These are phyloP conservation scores for Chlamydomonas schloesseri DNA, from an alignment of 139 green algal genomes.

Conservation along the genomic window DNA sequence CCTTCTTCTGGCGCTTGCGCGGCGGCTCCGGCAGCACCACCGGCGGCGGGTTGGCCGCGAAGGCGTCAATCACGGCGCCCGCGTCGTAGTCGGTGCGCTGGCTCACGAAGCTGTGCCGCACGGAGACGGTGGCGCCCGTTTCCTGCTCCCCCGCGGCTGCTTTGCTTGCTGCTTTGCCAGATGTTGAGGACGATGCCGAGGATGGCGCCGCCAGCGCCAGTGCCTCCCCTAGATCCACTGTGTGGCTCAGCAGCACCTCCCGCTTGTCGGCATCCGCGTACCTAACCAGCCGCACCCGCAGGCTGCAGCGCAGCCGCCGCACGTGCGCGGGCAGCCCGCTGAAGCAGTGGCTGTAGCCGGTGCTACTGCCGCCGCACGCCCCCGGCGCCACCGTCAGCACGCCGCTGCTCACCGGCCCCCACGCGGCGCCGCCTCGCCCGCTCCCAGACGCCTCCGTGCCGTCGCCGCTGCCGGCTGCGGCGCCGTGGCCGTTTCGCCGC, in stretches of 20 bases:
- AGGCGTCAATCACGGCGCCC: neutral
- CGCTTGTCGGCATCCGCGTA: slow-evolving; percentile 42
- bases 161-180: neutral
- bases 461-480: too few species aligned
- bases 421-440: neutral
- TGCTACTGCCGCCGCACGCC: neutral
- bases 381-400: neutral
- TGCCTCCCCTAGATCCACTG: neutral
- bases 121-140: neutral
- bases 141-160: too few species aligned
- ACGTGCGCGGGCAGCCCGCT: neutral
- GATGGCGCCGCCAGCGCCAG: neutral
- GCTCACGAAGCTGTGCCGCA: slow-evolving; percentile 24
- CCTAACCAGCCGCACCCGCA: slow-evolving; percentile 45
- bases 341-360: neutral
- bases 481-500: too few species aligned
- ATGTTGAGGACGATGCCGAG: too few species aligned
- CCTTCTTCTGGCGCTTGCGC: neutral
- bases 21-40: slow-evolving; percentile 3
- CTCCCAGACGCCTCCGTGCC: neutral
- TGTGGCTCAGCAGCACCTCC: slow-evolving; percentile 2
- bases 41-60: slow-evolving; percentile 11
- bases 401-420: neutral
- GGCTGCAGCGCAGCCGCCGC: neutral
- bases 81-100: slow-evolving; percentile 10